Evolutionary conservation across 768 basidiomycete genomes (phyloP).

Genomic region (Serendipita vermifera): DNA sequence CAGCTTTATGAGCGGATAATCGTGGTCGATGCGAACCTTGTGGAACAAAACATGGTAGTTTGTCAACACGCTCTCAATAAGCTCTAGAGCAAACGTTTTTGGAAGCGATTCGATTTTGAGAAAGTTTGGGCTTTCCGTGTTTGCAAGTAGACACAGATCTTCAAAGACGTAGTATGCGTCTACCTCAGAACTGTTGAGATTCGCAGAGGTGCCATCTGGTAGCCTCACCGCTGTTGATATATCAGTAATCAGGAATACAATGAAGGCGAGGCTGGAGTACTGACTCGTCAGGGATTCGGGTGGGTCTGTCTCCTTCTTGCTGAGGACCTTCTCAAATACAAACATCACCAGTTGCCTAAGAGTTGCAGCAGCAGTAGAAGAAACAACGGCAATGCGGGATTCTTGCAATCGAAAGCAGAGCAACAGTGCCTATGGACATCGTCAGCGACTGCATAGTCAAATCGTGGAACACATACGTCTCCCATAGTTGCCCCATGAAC

Average conservation of each 20-base stretch:
- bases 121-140: slow-evolving; percentile 67
- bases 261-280: not conserved
- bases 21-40: slow-evolving; percentile 34
- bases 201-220: slow-evolving; percentile 53
- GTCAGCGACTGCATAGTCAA: not conserved
- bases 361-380: slow-evolving; percentile 92
- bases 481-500: slow-evolving; percentile 71
- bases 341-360: slow-evolving; percentile 96
- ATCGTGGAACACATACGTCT: slow-evolving; percentile 44
- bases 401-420: slow-evolving; percentile 94
- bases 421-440: slow-evolving; percentile 55
- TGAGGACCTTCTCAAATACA: slow-evolving; percentile 85
- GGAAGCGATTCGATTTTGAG: slow-evolving; percentile 70
- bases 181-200: slow-evolving; percentile 57
- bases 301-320: slow-evolving; percentile 47
- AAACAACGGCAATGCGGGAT: slow-evolving; percentile 89
- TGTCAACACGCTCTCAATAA: slow-evolving; percentile 91
- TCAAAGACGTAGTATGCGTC: slow-evolving; percentile 86
- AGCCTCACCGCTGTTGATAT: slow-evolving; percentile 36
- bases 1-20: not conserved
- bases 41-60: slow-evolving; percentile 82
- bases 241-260: slow-evolving; percentile 4
- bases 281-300: slow-evolving; percentile 19
- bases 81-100: slow-evolving; percentile 91
- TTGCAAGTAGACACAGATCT: slow-evolving; percentile 81